Base-by-base conservation (phyloP, 2,329 filamentous ascomycete species). In the Colletotrichum paranaense region DNA sequence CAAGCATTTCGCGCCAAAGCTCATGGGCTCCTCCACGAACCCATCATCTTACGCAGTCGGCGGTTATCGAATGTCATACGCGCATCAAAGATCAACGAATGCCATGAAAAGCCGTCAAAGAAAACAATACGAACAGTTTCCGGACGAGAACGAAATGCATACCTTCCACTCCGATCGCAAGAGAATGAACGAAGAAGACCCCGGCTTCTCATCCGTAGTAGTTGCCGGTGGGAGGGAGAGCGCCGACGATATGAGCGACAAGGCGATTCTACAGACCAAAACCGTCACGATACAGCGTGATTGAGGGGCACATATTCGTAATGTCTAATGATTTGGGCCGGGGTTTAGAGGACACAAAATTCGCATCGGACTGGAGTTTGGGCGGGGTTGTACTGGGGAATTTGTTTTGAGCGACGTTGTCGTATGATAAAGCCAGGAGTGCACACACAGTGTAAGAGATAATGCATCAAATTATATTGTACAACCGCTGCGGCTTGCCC, bases 1-100 rank as follows among this genome's bases (percentile, higher is more conserved):
- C 71, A 78, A 78, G 2, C 81, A 84, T 65, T 76, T 84, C 12
- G 79, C 82, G 0, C 82, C 82, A 2, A 78, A 75, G 5, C 64
- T 82, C 28, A 77, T 83, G 22, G 78, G 79, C 30, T 63, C 64
- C 38, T 16, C 64, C 7, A 16, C 68, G 5, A 55, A 57, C 5
- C 53, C 53, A 8, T 72, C 68, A 5, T 58, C 38, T 1, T 63
- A 63, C 7, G 28, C 0, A 4, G n/a, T 28, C 9, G 19, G 57
- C 16, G 52, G 32, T 7, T 35, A 42, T 38, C 52, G n/a, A 14
- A 26, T 35, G 32, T 67, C 64, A 0, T 62, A 62, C 32, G 28
- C 64, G 2, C 19, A 19, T 3, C 55, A 55, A 14, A 35, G 28
- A 5, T 68, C 70, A 49, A n/a, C 19, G 3, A 62, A 30, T 30